These are phyloP conservation scores for Millerozyma acaciae DNA, from an alignment of 805 yeast genomes.

Conservation along the genomic window DNA sequence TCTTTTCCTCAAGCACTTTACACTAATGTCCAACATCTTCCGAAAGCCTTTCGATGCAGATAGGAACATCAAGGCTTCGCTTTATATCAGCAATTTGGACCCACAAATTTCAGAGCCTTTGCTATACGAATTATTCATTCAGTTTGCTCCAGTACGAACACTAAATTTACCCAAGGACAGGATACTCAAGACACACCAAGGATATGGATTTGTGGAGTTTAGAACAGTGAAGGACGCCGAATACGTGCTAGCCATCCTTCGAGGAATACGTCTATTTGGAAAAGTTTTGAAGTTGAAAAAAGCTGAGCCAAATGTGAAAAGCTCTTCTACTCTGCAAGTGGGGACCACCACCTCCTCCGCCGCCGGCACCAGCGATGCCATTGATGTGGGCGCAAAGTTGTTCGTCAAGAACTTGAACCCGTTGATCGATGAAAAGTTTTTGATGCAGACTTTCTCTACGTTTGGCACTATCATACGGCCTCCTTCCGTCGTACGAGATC, in stretches of 20 bases:
- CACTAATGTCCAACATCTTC: slow-evolving; percentile 32
- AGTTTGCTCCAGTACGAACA: slow-evolving; percentile 72
- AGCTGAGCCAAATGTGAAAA: slow-evolving; percentile 30
- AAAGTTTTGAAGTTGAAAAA: slow-evolving; percentile 56
- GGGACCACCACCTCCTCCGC: slow-evolving; percentile 10
- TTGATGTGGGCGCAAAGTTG: slow-evolving; percentile 50
- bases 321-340: slow-evolving; percentile 9
- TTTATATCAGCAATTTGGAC: slow-evolving; percentile 82
- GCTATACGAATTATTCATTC: slow-evolving; percentile 77
- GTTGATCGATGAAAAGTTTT: slow-evolving; percentile 55
- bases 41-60: slow-evolving; percentile 39
- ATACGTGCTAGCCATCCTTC: slow-evolving; percentile 59
- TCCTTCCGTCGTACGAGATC: slow-evolving; percentile 49
- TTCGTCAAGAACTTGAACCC: slow-evolving; percentile 62
- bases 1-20: no score
- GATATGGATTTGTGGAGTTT: slow-evolving; percentile 85
- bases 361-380: slow-evolving; percentile 16
- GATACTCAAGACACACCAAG: slow-evolving; percentile 66
- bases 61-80: slow-evolving; percentile 56
- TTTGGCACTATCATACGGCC: slow-evolving; percentile 61
- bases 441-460: slow-evolving; percentile 55
- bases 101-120: slow-evolving; percentile 66
- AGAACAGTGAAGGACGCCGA: slow-evolving; percentile 56
- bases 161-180: slow-evolving; percentile 80
- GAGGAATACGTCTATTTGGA: slow-evolving; percentile 60